phyloP scores from a whole-genome alignment of 108 stramenopile genomes.

The Nitzschia sp. region DNA sequence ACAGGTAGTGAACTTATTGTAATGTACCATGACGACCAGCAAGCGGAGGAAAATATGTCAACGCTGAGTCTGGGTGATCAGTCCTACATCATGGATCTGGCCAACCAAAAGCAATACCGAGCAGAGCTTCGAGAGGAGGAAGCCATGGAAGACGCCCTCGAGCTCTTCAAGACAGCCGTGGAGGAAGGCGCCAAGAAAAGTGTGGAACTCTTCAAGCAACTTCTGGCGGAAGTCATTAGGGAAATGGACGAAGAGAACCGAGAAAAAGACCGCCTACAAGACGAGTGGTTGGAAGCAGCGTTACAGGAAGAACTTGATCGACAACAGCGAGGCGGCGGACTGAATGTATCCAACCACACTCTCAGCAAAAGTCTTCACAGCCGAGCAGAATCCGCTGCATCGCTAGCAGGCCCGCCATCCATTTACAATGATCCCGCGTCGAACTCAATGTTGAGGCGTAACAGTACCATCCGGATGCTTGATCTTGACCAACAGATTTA shows the following conservation, averaged over 20 bases:
- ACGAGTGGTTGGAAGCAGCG: slow-evolving; percentile 17
- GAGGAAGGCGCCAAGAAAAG: slow-evolving; percentile 20
- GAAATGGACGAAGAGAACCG: slow-evolving; percentile 8
- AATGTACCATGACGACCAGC: neutral
- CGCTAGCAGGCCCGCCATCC: neutral
- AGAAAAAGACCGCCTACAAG: slow-evolving; percentile 17
- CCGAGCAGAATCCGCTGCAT: neutral
- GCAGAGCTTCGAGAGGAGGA: slow-evolving; percentile 20
- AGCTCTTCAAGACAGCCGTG: slow-evolving; percentile 20
- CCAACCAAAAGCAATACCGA: slow-evolving; percentile 23
- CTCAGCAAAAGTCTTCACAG: neutral
- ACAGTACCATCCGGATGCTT: neutral
- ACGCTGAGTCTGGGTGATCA: slow-evolving; percentile 5
- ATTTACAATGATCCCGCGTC: neutral
- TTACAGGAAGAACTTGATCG: slow-evolving; percentile 13
- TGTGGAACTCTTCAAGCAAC: slow-evolving; percentile 4
- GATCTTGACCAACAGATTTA: slow-evolving; percentile 10
- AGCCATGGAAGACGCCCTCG: slow-evolving; percentile 35
- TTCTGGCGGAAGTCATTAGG: neutral
- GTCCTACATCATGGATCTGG: slow-evolving; percentile 31
- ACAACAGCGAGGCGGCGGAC: neutral
- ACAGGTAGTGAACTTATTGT: no score
- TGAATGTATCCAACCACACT: neutral
- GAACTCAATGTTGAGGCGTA: neutral
- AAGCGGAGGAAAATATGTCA: slow-evolving; percentile 14